Evolutionary conservation across 2,329 filamentous ascomycete species (phyloP).

Genomic region (Penicillium glabrum): DNA sequence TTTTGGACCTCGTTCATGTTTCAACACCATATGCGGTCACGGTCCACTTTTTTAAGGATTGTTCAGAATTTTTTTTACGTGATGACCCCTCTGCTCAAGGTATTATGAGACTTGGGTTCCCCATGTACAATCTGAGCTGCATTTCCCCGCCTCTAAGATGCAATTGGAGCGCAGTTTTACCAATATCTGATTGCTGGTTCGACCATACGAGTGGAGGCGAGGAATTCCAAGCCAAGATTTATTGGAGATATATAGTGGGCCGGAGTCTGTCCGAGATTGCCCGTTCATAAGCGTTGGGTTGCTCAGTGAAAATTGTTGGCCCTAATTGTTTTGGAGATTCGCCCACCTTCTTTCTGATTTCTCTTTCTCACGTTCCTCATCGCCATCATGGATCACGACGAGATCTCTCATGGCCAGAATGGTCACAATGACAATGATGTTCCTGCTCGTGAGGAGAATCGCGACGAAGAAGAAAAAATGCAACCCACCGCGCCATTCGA

Average conservation of each 20-base stretch:
- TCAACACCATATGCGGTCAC: not conserved
- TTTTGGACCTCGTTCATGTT: not conserved
- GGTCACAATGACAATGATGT: not conserved
- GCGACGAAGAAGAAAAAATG: not conserved
- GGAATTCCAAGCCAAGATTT: not conserved
- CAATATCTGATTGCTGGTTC: not conserved
- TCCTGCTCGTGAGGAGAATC: not conserved
- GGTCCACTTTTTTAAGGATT: conserved; percentile 1
- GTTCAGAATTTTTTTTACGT: conserved; percentile 1
- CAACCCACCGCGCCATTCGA: not conserved
- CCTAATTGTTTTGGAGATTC: not conserved
- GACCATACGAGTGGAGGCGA: not conserved
- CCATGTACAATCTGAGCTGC: not conserved
- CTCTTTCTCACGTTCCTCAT: not conserved
- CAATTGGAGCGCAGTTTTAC: not conserved
- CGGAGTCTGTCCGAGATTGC: not conserved
- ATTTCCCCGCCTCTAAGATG: not conserved
- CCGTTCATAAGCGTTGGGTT: conserved; percentile 2
- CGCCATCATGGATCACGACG: not conserved
- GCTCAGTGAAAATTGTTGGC: not conserved
- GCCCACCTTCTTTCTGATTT: not conserved
- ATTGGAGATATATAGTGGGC: not conserved
- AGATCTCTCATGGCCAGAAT: conserved; percentile 2
- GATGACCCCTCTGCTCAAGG: not conserved
- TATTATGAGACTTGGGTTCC: not conserved